Conservation (phyloP, 495 filamentous ascomycete genomes). For the Podospora tetraspora region DNA sequence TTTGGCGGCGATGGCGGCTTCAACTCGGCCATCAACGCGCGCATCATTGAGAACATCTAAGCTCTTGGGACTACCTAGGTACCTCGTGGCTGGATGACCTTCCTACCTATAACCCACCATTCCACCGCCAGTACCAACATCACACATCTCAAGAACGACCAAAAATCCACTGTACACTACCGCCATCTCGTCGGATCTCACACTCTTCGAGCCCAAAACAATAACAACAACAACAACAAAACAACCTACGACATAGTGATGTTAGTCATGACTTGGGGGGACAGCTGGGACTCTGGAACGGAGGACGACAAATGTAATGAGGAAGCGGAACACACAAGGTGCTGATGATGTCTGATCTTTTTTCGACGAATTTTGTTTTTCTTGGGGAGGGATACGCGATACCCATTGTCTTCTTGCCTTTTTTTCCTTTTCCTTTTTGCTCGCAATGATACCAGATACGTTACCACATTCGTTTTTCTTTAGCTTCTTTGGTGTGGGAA, state of each 20-base stretch:
- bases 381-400: background rate
- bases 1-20: conserved; percentile 54
- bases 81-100: background rate
- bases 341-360: background rate
- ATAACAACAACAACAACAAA: background rate
- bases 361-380: background rate
- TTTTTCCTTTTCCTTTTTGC: conserved; percentile 6
- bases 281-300: background rate
- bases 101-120: background rate
- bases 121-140: background rate
- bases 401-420: conserved; percentile 5
- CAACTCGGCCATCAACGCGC: conserved; percentile 77
- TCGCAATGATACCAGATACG: conserved; percentile 18
- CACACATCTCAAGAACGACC: conserved; percentile 9
- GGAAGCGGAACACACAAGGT: background rate
- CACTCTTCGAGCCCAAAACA: background rate
- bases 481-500: background rate
- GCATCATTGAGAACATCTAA: conserved; percentile 84
- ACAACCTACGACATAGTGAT: background rate
- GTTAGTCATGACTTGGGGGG: background rate
- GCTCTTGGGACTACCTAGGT: background rate
- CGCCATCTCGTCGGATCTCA: background rate
- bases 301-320: background rate
- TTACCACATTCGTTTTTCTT: conserved; percentile 26
- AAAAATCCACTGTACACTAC: conserved; percentile 7